phyloP scores from a whole-genome alignment of 805 yeast genomes.

The Priceomyces castillae region DNA sequence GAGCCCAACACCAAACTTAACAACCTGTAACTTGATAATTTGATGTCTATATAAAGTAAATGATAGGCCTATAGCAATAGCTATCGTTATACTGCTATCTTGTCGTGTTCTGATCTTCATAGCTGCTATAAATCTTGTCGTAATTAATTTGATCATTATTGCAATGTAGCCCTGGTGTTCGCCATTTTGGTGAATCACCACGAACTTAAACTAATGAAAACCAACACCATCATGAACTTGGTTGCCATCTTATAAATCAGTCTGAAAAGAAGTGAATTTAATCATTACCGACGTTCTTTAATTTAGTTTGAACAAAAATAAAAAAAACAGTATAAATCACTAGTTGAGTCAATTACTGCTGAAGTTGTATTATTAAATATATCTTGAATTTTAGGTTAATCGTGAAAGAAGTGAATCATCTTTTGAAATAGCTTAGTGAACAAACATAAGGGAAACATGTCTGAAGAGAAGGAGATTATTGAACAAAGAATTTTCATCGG shows the following conservation, averaged over 20 bases:
- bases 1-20: no score
- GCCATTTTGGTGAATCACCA: neutral
- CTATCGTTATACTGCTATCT: no score
- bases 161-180: constrained; percentile 1
- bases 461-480: constrained; percentile 27
- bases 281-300: neutral
- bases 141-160: neutral
- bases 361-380: constrained; percentile 2
- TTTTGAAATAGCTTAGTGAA: neutral
- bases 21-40: no score
- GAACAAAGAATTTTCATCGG: constrained; percentile 47
- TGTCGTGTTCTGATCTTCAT: no score
- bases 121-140: no score
- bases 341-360: constrained; percentile 8
- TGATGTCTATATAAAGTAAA: no score
- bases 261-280: constrained; percentile 1
- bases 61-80: no score
- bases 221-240: neutral
- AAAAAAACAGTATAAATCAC: constrained; percentile 4
- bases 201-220: neutral
- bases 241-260: neutral
- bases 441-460: constrained; percentile 9
- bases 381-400: neutral
- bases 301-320: neutral
- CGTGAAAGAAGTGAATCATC: constrained; percentile 2